These are phyloP conservation scores for Murraya paniculata DNA, from an alignment of 345 rosid species.

Conservation along the genomic window DNA sequence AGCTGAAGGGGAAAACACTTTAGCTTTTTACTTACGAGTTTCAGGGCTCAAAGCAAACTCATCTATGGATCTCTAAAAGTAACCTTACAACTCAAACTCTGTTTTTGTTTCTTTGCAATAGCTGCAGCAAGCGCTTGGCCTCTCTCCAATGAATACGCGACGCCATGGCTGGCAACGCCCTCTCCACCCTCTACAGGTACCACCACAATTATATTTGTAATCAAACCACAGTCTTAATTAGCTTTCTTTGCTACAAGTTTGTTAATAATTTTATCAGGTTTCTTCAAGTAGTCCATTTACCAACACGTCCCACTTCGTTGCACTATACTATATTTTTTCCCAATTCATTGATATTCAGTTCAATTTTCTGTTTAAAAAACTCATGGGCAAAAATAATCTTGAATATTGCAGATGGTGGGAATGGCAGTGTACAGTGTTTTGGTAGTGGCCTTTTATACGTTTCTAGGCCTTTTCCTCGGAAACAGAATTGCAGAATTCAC, in stretches of 20 bases:
- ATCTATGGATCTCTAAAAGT: neutral
- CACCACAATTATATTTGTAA: neutral
- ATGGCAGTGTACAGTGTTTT: constrained; percentile 69
- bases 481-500: constrained; percentile 69
- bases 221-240: neutral
- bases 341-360: neutral
- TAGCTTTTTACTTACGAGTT: neutral
- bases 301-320: neutral
- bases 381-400: neutral
- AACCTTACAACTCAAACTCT: neutral
- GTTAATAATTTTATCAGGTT: neutral
- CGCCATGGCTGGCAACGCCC: constrained; percentile 99
- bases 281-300: neutral
- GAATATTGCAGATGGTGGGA: constrained; percentile 66
- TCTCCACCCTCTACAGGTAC: constrained; percentile 80
- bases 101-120: neutral
- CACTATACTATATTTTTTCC: neutral
- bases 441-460: constrained; percentile 63
- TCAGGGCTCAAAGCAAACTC: constrained; percentile 3
- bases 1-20: neutral
- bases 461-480: constrained; percentile 80
- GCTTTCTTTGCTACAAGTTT: neutral
- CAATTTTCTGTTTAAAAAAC: neutral
- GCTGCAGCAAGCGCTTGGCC: neutral
- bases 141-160: constrained; percentile 35